Evolutionary conservation across 164 flowering plant species (phyloP).

Genomic region (Annona squamosa): DNA sequence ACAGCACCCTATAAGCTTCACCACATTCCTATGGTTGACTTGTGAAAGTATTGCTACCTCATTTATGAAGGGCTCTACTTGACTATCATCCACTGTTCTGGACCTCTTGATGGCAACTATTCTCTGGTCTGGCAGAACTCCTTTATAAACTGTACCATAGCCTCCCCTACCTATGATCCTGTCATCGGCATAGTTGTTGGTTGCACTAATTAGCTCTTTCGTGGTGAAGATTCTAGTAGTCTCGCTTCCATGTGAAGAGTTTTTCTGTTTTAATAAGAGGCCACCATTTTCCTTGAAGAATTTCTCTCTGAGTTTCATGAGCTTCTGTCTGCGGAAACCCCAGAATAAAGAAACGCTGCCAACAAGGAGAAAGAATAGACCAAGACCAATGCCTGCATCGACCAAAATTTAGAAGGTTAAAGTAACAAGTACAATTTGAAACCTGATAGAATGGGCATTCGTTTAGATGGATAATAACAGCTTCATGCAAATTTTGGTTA

Average conservation of each 20-base stretch:
- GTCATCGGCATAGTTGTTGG: conserved; percentile 12
- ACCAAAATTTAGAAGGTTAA: not conserved
- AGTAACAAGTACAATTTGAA: no score
- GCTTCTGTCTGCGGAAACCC: conserved; percentile 3
- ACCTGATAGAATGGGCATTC: no score
- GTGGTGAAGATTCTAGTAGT: conserved; percentile 1
- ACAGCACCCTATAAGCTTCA: conserved; percentile 8
- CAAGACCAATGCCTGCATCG: conserved; percentile 1
- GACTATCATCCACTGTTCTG: conserved; percentile 7
- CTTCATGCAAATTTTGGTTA: no score
- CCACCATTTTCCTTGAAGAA: conserved; percentile 11
- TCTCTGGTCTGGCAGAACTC: conserved; percentile 9
- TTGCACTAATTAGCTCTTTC: conserved; percentile 14
- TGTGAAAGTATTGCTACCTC: conserved; percentile 4
- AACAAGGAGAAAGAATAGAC: conserved; percentile 4
- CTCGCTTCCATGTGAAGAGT: not conserved
- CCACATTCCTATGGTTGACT: conserved; percentile 11
- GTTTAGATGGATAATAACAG: no score
- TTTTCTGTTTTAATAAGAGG: conserved; percentile 6
- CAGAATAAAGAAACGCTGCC: conserved; percentile 1
- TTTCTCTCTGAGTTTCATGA: conserved; percentile 4
- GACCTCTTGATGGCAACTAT: conserved; percentile 19
- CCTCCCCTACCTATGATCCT: conserved; percentile 17
- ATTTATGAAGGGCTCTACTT: conserved; percentile 9
- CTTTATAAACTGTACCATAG: conserved; percentile 19